Evolutionary conservation across 2,329 filamentous ascomycete genomes (phyloP), one percentile per base, ranked within the genome.

Genomic region (Celoporthe dispersa): DNA sequence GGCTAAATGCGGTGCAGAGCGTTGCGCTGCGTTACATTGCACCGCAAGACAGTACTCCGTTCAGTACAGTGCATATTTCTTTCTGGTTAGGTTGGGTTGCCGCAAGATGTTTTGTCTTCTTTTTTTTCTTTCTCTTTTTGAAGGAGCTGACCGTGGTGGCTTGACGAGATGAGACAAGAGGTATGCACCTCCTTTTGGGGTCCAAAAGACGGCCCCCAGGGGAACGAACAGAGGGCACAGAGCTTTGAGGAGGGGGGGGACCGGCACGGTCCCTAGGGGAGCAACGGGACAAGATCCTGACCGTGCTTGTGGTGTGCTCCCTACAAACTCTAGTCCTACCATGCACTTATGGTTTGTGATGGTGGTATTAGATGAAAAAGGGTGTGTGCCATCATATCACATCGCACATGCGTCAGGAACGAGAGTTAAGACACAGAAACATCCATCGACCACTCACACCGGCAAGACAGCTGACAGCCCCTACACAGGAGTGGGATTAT

Each of bases 171-270:
- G 69, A 68, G 64, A 66, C 66, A 61, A 65, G 28, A 63, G 44
- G 48, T 44, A 53, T 33, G 69, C 66, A 66, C 66, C 62, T 62
- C 69, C 69, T 55, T 66, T 68, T 68, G 69, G 66, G 66, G 66
- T 66, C 66, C 62, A 59, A 53, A 68, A 9, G 51, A 44, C 57
- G 33, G 57, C 33, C 53, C 25, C 53, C 6, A 19, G 12, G 53
- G 53, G 22, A 9, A 37, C 35, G 35, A 37, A 22, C 16, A 48
- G 16, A 48, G 44, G 44, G n/a, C n/a, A 48, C 44, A 22, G 44
- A 22, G 19, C 44, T 48, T 48, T 19, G n/a, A n/a, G n/a, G 3
- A 14, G 41, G 41, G 41, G 41, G 14, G 41, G n/a, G 7, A 16
- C 4, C 25, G 14, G 25, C 14, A 5, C 53, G 8, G 12, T 31